A percentile compares a stretch with the other conserved stretches of the same genome.
Conservation (phyloP, 495 filamentous ascomycete genomes). For the Pyrenula massariospora region DNA sequence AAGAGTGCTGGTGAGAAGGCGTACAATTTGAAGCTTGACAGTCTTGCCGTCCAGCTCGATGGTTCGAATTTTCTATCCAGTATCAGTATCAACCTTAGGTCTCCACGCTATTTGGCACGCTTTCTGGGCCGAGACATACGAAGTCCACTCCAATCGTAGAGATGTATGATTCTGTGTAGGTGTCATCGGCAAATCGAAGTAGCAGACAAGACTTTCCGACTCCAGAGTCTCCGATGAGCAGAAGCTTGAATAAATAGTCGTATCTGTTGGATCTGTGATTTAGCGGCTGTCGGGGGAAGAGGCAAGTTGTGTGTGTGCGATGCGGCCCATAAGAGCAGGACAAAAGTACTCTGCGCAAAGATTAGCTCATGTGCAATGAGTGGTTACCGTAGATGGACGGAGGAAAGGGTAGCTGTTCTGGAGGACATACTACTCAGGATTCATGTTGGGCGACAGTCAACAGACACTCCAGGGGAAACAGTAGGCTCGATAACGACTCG, state of each 20-base stretch:
- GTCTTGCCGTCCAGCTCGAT: constrained; percentile 99
- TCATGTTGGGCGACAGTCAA: constrained; percentile 51
- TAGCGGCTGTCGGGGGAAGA: constrained; percentile 4
- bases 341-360: constrained; percentile 3
- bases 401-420: constrained; percentile 3
- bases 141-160: constrained; percentile 99
- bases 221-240: constrained; percentile 98
- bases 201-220: constrained; percentile 99
- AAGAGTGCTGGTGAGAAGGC: constrained; percentile 16
- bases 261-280: constrained; percentile 52
- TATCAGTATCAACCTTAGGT: constrained; percentile 14
- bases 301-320: constrained; percentile 1
- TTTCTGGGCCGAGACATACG: constrained; percentile 43
- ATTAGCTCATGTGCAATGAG: constrained; percentile 6
- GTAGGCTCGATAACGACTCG: neutral
- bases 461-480: neutral
- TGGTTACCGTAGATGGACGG: neutral
- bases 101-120: constrained; percentile 1
- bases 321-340: constrained; percentile 11
- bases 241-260: constrained; percentile 99
- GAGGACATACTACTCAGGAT: constrained; percentile 81
- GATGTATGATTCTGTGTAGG: constrained; percentile 99
- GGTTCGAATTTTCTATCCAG: constrained; percentile 88
- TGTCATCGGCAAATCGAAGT: constrained; percentile 95
- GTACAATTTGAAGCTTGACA: constrained; percentile 97